A percentile compares a stretch with the other conserved stretches of the same genome.
phyloP scores from a whole-genome alignment of 306 rosid species.

The Quercus parvula region DNA sequence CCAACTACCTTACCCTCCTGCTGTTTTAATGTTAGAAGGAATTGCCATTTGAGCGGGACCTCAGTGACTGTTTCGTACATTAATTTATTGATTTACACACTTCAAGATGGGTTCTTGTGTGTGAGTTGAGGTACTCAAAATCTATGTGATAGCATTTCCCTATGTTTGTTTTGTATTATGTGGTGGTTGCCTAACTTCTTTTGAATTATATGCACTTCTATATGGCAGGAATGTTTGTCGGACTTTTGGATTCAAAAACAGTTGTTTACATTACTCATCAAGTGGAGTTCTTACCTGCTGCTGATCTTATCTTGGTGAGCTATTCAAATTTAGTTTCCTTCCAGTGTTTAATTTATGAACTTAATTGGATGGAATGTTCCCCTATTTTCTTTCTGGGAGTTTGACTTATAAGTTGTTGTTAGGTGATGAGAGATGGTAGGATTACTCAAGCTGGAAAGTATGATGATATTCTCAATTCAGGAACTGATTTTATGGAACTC shows the following conservation, averaged over 20 bases:
- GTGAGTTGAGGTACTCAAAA: neutral
- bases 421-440: slow-evolving; percentile 89
- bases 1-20: too few species aligned
- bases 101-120: neutral
- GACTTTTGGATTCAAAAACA: slow-evolving; percentile 64
- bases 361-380: neutral
- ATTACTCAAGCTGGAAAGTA: slow-evolving; percentile 80
- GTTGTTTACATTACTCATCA: slow-evolving; percentile 86
- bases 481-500: slow-evolving; percentile 74
- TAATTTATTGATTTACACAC: neutral
- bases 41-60: too few species aligned
- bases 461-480: slow-evolving; percentile 54
- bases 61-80: too few species aligned
- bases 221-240: slow-evolving; percentile 73
- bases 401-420: neutral
- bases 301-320: slow-evolving; percentile 79
- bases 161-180: neutral
- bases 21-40: too few species aligned
- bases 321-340: neutral
- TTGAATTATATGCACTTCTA: neutral
- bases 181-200: neutral
- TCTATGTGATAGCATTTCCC: neutral
- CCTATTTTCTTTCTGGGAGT: neutral
- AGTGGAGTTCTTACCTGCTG: slow-evolving; percentile 83
- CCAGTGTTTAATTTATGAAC: neutral